Percentiles rank a stretch among this genome's conserved stretches.
Evolutionary conservation across 345 rosid species (phyloP).

Genomic region (Populus euphratica): DNA sequence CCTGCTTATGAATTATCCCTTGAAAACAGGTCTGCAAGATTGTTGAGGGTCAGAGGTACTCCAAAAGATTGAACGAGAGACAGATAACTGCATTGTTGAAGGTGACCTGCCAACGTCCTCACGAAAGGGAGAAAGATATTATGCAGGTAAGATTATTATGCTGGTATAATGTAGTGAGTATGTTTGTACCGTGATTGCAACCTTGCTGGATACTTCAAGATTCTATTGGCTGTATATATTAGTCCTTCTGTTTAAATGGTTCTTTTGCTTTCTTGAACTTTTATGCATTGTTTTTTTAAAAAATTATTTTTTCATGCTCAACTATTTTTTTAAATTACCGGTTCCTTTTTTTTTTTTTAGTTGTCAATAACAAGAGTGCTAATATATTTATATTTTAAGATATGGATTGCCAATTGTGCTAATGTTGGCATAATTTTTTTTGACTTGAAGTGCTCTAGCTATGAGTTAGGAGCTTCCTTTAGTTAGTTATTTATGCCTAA

Average conservation of each 20-base stretch:
- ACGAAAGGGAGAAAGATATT: conserved; percentile 77
- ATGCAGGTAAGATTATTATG: conserved; percentile 40
- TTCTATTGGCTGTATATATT: neutral
- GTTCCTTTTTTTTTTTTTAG: neutral
- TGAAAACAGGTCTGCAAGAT: conserved; percentile 80
- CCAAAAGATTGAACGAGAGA: conserved; percentile 87
- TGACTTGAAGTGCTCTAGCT: too few species aligned
- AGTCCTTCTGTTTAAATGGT: neutral
- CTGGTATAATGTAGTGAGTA: neutral
- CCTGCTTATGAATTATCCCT: neutral
- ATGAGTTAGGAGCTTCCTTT: neutral
- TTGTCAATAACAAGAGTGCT: neutral
- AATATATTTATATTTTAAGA: neutral
- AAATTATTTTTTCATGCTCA: neutral
- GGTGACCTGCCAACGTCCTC: conserved; percentile 93
- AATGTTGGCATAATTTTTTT: neutral
- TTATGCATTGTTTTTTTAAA: neutral
- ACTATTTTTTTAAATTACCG: neutral
- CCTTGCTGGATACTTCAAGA: neutral
- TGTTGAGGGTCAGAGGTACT: conserved; percentile 95
- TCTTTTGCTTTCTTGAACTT: neutral
- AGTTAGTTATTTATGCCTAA: neutral
- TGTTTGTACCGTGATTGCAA: neutral
- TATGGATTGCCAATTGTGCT: neutral
- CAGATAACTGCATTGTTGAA: conserved; percentile 87